Evolutionary conservation across 2,329 filamentous ascomycete species (phyloP), one percentile per base, ranked within the genome.

Genomic region (Bertia moriformis): DNA sequence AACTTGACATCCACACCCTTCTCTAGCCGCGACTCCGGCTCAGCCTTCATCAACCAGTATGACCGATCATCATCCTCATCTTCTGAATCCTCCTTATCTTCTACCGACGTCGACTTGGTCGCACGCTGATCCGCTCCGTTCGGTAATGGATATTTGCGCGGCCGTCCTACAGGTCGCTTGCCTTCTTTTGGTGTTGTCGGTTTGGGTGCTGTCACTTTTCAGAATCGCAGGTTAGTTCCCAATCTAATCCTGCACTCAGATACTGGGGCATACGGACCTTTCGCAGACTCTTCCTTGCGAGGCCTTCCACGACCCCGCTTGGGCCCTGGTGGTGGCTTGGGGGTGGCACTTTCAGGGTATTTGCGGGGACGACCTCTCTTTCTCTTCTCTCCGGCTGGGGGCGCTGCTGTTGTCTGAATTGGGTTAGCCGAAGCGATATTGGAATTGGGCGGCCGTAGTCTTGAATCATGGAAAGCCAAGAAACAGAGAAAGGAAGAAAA

Each of bases 1-100:
- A 96, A 98, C 47, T 77, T 82, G 36, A 95, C 85, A 53, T 96
- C 88, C 38, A 83, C 66, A 1, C 87, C 89, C 40, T 87, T 89
- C 55, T 93, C 86, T 14, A 87, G 62, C 4, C 91, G 80, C 3
- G 86, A 76, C 49, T 93, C 83, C 0, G 91, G 89, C 60, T 98
- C 83, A 0, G 84, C 83, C 61, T 89, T 91, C 70, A 91, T 72
- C 20, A 91, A 69, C 83, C 83, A 88, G 58, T 82, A 87, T 57
- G 66, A 65, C 36, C 54, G 56, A 14, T 47, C 51, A 15, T 41
- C 20, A 19, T 35, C 32, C 32, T 35, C 32, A 7, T 35, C 15
- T 35, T 7, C 10, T 7, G 10, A 35, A 13, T 29, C 24, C n/a
- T 29, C 24, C n/a, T n/a, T n/a, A n/a, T n/a, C n/a, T n/a, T n/a